Percentiles rank a stretch among this genome's conserved stretches.
phyloP scores from a whole-genome alignment of 331 rosid species.

The Stylosanthes scabra region DNA sequence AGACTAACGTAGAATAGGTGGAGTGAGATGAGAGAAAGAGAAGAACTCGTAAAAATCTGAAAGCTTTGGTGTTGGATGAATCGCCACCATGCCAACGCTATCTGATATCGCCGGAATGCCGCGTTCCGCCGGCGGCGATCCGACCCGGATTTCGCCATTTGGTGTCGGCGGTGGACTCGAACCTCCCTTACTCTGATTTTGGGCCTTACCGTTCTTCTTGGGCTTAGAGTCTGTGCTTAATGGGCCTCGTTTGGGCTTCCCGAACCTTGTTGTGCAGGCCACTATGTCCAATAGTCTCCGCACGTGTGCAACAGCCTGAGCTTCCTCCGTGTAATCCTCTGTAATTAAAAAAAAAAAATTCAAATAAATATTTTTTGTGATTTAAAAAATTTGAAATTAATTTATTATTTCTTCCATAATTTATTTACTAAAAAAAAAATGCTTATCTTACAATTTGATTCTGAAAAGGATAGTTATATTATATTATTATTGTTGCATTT shows the following conservation, averaged over 20 bases:
- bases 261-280: constrained; percentile 77
- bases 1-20: constrained; percentile 79
- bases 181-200: constrained; percentile 39
- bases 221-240: constrained; percentile 63
- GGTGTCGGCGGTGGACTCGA: constrained; percentile 54
- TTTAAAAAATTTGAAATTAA: not conserved
- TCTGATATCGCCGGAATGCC: constrained; percentile 68
- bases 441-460: no score
- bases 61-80: constrained; percentile 91
- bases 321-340: constrained; percentile 78
- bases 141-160: constrained; percentile 52
- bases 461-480: no score
- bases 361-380: not conserved
- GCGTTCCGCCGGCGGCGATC: constrained; percentile 47
- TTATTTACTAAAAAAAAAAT: not conserved
- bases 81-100: constrained; percentile 79
- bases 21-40: constrained; percentile 71
- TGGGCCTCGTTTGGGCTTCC: constrained; percentile 64
- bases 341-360: not conserved
- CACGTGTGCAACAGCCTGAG: constrained; percentile 66
- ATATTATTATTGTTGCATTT: no score
- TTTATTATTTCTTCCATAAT: not conserved
- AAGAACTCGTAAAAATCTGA: constrained; percentile 95
- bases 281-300: constrained; percentile 82
- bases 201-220: constrained; percentile 64